Percentiles rank a stretch among this genome's conserved stretches.
Conservation (phyloP, 306 rosid genomes). For the Sphenostylis stenocarpa region DNA sequence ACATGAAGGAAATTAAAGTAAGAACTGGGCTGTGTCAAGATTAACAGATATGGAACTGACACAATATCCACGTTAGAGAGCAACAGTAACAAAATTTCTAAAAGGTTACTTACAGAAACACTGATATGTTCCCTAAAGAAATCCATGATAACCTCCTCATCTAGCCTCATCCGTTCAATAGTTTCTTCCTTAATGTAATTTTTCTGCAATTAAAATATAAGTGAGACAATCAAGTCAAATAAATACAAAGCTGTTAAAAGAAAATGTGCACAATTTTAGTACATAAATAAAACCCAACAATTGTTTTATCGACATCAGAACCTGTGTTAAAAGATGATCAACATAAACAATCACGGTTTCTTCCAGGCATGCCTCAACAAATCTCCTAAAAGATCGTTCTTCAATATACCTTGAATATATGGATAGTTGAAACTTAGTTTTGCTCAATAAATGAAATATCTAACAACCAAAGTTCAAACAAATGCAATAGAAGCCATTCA, state of each 20-base stretch:
- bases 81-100: conserved; percentile 12
- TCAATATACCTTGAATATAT: conserved; percentile 76
- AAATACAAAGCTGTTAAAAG: conserved; percentile 29
- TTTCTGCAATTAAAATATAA: conserved; percentile 55
- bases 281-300: conserved; percentile 4
- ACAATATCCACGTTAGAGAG: conserved; percentile 9
- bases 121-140: conserved; percentile 90
- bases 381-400: conserved; percentile 96
- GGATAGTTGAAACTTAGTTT: conserved; percentile 33
- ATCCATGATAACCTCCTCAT: conserved; percentile 97
- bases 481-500: conserved; percentile 11
- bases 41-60: background rate
- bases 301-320: conserved; percentile 24
- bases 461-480: conserved; percentile 16
- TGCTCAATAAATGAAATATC: conserved; percentile 7
- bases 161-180: conserved; percentile 93
- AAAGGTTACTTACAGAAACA: conserved; percentile 67
- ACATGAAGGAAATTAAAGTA: conserved; percentile 29
- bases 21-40: conserved; percentile 12
- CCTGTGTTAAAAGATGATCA: conserved; percentile 93
- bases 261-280: conserved; percentile 15
- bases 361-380: conserved; percentile 98
- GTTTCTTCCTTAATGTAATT: conserved; percentile 92
- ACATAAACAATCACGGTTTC: conserved; percentile 87
- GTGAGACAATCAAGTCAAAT: conserved; percentile 15